phyloP scores from a whole-genome alignment of 23 red algal species.

The Gracilaria domingensis region DNA sequence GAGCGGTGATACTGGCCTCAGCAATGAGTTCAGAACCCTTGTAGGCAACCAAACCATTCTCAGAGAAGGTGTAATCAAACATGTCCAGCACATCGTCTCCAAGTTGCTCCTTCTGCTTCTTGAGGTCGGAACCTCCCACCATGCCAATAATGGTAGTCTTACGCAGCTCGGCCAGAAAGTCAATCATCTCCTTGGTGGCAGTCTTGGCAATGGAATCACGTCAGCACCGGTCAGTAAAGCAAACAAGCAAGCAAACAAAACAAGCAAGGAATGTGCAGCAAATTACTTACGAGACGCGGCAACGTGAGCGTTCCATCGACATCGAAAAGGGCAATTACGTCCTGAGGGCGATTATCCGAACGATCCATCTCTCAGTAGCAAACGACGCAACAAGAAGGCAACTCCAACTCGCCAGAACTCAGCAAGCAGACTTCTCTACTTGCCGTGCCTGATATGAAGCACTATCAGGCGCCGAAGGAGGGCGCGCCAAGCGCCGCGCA shows the following conservation, averaged over 20 bases:
- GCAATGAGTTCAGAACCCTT: constrained; percentile 81
- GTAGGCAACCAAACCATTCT: constrained; percentile 96
- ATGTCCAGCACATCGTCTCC: constrained; percentile 85
- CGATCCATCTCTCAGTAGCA: constrained; percentile 22
- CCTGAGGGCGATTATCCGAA: constrained; percentile 25
- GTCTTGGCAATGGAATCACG: constrained; percentile 14
- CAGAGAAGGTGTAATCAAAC: constrained; percentile 99
- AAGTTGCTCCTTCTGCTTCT: constrained; percentile 93
- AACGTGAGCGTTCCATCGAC: constrained; percentile 98
- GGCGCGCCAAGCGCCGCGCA: constrained; percentile 3
- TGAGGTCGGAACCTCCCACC: constrained; percentile 92
- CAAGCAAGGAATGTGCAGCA: neutral
- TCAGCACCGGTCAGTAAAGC: neutral
- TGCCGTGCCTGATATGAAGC: too few species aligned
- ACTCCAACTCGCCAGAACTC: too few species aligned
- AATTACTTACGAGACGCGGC: constrained; percentile 78
- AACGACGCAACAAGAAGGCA: neutral
- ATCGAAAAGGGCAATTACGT: constrained; percentile 96
- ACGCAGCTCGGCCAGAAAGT: constrained; percentile 77
- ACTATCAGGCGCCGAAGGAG: neutral
- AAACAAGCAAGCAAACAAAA: neutral
- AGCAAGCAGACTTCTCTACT: too few species aligned
- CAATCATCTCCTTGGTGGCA: constrained; percentile 78
- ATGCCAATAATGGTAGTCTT: constrained; percentile 74
- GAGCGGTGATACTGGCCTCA: constrained; percentile 70